These are phyloP conservation scores for Ogataea glucozyma DNA, from an alignment of 805 yeast genomes.

Conservation along the genomic window DNA sequence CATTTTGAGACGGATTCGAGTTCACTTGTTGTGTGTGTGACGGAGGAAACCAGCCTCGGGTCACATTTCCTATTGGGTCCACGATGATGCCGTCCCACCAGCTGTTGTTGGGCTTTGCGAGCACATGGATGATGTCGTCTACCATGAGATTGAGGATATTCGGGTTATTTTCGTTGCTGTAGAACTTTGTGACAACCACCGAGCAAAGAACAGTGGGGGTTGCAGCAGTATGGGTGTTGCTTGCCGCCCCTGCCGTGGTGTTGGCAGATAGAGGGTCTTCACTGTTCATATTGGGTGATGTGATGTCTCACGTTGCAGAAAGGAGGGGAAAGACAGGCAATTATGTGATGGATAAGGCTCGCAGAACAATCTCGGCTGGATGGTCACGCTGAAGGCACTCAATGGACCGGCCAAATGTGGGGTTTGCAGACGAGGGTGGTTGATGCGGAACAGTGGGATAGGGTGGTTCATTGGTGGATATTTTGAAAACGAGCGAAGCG, in stretches of 20 bases:
- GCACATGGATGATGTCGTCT: conserved; percentile 74
- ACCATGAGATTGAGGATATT: conserved; percentile 52
- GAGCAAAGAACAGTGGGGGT: conserved; percentile 42
- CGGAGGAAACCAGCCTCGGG: conserved; percentile 87
- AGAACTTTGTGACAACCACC: conserved; percentile 59
- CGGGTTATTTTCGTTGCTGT: conserved; percentile 48
- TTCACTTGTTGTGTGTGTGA: conserved; percentile 44
- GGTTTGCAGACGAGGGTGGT: no score
- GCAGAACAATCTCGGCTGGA: no score
- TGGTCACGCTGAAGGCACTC: no score
- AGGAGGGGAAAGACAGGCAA: neutral
- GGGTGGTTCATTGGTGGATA: no score
- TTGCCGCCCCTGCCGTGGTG: neutral
- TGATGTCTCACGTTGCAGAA: neutral
- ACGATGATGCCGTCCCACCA: conserved; percentile 86
- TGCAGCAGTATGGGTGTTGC: neutral
- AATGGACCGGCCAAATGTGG: no score
- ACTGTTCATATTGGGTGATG: conserved; percentile 3
- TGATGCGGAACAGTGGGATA: no score
- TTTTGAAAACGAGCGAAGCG: no score
- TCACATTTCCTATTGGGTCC: conserved; percentile 40
- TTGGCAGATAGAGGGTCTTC: conserved; percentile 12
- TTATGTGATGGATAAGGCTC: no score
- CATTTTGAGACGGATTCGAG: conserved; percentile 2
- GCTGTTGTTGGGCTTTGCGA: conserved; percentile 61